Conservation (phyloP, 495 filamentous ascomycete species). For the Podospora pseudocomata region DNA sequence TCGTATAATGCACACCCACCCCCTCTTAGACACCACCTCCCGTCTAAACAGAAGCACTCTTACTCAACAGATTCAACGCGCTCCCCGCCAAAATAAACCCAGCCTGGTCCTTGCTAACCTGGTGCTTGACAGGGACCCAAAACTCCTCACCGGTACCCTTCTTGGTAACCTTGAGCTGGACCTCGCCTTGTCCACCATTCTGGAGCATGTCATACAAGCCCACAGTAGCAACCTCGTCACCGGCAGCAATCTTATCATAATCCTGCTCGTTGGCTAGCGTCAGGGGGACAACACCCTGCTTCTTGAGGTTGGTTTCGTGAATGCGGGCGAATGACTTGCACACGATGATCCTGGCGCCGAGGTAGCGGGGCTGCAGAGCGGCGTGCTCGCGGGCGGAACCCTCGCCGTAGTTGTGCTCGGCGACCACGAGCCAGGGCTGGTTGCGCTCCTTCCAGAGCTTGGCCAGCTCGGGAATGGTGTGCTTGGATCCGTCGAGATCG, state of each 20-base stretch:
- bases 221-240: conserved; percentile 75
- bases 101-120: conserved; percentile 81
- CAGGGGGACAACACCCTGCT: conserved; percentile 93
- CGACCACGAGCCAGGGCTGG: conserved; percentile 83
- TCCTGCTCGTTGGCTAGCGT: conserved; percentile 84
- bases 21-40: background rate
- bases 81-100: conserved; percentile 89
- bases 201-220: conserved; percentile 78
- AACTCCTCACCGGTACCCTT: conserved; percentile 57
- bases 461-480: conserved; percentile 80
- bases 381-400: conserved; percentile 93
- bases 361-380: conserved; percentile 90
- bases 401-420: conserved; percentile 97
- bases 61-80: conserved; percentile 82
- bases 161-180: conserved; percentile 62
- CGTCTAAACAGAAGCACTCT: conserved; percentile 20
- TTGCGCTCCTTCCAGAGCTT: conserved; percentile 70
- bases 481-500: conserved; percentile 64
- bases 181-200: conserved; percentile 75
- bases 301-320: conserved; percentile 98
- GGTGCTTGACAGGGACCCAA: conserved; percentile 65
- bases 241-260: conserved; percentile 76
- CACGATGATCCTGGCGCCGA: conserved; percentile 83
- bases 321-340: conserved; percentile 92
- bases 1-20: background rate